Percentiles rank a stretch among this genome's conserved stretches.
These are phyloP conservation scores for Pycnococcus provasolii DNA, from an alignment of 139 green algal species.

Conservation along the genomic window DNA sequence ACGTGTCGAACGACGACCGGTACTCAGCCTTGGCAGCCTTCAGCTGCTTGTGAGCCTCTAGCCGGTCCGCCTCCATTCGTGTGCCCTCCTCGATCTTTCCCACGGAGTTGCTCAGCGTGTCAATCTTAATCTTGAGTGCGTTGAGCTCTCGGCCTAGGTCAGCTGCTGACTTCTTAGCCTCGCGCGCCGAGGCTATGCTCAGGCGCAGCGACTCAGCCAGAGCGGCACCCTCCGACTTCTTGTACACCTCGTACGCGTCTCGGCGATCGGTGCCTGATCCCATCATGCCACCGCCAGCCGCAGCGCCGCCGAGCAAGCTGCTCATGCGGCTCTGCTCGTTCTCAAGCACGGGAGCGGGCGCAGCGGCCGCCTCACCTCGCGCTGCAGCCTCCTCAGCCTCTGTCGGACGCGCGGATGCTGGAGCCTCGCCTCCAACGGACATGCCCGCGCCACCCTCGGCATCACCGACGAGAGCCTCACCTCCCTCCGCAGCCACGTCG, in stretches of 20 bases:
- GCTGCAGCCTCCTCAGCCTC: too few relatives aligned
- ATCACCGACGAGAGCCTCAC: neutral
- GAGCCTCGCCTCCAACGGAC: neutral
- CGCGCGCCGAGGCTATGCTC: neutral
- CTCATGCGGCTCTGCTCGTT: too few relatives aligned
- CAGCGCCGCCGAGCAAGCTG: too few relatives aligned
- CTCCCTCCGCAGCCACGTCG: constrained; percentile 8
- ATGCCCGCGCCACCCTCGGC: neutral
- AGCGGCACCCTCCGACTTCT: neutral
- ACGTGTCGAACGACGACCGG: constrained; percentile 9
- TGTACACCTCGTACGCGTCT: too few relatives aligned
- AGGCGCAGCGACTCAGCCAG: neutral
- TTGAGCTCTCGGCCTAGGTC: neutral
- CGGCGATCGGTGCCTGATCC: too few relatives aligned
- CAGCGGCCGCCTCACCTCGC: too few relatives aligned
- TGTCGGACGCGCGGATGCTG: too few relatives aligned
- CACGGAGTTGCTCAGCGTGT: neutral
- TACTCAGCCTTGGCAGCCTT: constrained; percentile 28
- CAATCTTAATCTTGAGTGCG: neutral
- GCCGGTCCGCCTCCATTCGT: constrained; percentile 34
- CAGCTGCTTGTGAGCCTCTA: constrained; percentile 36
- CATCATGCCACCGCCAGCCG: too few relatives aligned
- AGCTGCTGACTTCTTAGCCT: neutral
- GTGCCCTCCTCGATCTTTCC: constrained; percentile 20
- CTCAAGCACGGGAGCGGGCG: too few relatives aligned